Conservation (phyloP, 2,329 filamentous ascomycete species). For the Allantophomopsis cytisporea region DNA sequence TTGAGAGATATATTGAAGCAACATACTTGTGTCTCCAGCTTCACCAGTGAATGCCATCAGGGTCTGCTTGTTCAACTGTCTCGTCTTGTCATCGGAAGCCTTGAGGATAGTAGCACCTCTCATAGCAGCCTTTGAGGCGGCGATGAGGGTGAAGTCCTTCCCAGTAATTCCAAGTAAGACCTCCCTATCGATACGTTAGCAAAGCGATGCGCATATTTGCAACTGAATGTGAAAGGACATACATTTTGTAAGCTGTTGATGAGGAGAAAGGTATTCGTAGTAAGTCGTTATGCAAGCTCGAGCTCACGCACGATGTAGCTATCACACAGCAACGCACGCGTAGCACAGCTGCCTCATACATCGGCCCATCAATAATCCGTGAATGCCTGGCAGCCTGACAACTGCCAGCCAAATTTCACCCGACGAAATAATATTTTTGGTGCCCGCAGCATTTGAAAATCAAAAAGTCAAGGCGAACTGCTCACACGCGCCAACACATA, state of each 20-base stretch:
- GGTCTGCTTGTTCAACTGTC: slow-evolving; percentile 82
- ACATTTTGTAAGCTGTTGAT: slow-evolving; percentile 15
- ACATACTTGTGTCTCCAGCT: slow-evolving; percentile 80
- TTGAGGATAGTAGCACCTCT: slow-evolving; percentile 94
- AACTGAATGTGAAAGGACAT: slow-evolving; percentile 6
- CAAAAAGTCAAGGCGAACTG: too few species aligned
- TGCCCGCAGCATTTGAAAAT: too few species aligned
- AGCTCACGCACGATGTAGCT: too few species aligned
- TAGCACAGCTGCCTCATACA: too few species aligned
- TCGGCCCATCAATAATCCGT: too few species aligned
- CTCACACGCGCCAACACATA: too few species aligned
- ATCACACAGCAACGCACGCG: too few species aligned
- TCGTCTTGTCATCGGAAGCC: slow-evolving; percentile 90
- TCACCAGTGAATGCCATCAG: slow-evolving; percentile 93
- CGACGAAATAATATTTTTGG: too few species aligned
- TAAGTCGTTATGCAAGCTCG: too few species aligned
- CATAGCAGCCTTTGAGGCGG: slow-evolving; percentile 96
- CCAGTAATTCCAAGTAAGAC: slow-evolving; percentile 95
- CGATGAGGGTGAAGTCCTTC: slow-evolving; percentile 98
- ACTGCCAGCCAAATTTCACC: too few species aligned
- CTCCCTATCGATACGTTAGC: slow-evolving; percentile 50
- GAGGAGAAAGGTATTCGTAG: background rate
- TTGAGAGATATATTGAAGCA: background rate
- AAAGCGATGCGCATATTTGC: slow-evolving; percentile 4
- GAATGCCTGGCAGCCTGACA: too few species aligned